Percentiles rank a stretch among this genome's conserved stretches.
phyloP scores from a whole-genome alignment of 2,329 filamentous ascomycete genomes.

The Trichoderma sp. region DNA sequence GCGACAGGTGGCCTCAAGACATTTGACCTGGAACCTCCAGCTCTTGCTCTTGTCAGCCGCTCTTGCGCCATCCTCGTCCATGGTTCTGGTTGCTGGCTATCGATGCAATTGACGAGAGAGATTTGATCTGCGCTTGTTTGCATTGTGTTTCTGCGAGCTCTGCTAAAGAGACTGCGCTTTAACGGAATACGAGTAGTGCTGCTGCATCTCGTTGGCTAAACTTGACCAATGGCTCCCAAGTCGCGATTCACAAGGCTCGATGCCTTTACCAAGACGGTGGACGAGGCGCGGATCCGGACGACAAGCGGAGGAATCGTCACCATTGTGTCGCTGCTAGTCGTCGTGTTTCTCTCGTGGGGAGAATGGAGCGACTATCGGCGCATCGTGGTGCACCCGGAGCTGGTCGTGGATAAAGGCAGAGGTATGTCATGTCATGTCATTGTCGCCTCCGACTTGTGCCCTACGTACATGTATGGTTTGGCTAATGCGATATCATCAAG shows the following conservation, averaged over 20 bases:
- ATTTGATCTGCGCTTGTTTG: neutral
- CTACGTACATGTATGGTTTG: neutral
- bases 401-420: conserved; percentile 95
- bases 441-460: neutral
- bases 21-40: conserved; percentile 1
- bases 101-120: conserved; percentile 15
- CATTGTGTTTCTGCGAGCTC: conserved; percentile 9
- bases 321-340: conserved; percentile 81
- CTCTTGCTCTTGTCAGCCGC: conserved; percentile 16
- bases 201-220: neutral
- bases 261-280: conserved; percentile 98
- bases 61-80: conserved; percentile 7
- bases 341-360: conserved; percentile 85
- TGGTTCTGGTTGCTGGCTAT: conserved; percentile 21
- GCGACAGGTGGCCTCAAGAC: conserved; percentile 38
- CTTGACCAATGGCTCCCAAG: conserved; percentile 71
- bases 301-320: conserved; percentile 95
- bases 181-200: neutral
- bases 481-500: conserved; percentile 41
- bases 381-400: conserved; percentile 82
- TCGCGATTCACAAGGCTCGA: conserved; percentile 95
- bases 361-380: conserved; percentile 94
- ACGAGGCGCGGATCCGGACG: conserved; percentile 93
- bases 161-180: conserved; percentile 1
- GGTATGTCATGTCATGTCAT: conserved; percentile 49